phyloP scores from a whole-genome alignment of 768 basidiomycete species.

The Imleria badia region DNA sequence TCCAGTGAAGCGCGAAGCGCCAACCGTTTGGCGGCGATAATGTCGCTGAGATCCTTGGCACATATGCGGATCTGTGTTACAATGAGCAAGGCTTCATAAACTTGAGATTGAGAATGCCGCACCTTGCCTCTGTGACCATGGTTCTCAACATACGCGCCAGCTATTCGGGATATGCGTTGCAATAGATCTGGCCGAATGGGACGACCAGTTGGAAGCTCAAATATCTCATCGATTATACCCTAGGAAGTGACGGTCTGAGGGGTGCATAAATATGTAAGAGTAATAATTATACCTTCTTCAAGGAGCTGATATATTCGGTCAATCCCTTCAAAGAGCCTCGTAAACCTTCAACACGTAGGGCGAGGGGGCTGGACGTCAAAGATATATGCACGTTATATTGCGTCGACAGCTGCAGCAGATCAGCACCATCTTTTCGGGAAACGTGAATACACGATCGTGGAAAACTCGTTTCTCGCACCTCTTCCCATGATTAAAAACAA shows the following conservation, averaged over 20 bases:
- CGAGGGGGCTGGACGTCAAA: conserved; percentile 53
- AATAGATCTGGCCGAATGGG: conserved; percentile 48
- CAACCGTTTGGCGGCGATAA: conserved; percentile 50
- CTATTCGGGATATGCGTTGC: conserved; percentile 64
- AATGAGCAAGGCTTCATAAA: neutral
- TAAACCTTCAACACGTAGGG: conserved; percentile 59
- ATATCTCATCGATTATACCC: conserved; percentile 33
- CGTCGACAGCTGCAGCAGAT: conserved; percentile 58
- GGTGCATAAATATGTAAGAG: neutral
- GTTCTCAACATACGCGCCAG: conserved; percentile 63
- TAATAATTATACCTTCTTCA: conserved; percentile 46
- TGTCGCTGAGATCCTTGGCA: conserved; percentile 43
- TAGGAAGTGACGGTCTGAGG: neutral
- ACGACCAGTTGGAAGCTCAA: conserved; percentile 44
- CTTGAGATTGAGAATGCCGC: conserved; percentile 5
- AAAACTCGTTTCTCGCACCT: conserved; percentile 39
- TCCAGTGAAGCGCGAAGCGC: conserved; percentile 51
- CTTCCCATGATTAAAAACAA: conserved; percentile 72
- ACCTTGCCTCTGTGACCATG: conserved; percentile 48
- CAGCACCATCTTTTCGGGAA: conserved; percentile 52
- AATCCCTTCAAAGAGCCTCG: conserved; percentile 51
- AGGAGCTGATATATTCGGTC: conserved; percentile 41
- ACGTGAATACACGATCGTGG: conserved; percentile 7
- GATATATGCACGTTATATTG: conserved; percentile 63
- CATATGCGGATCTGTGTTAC: conserved; percentile 52